Base-by-base conservation (phyloP, 2,329 filamentous ascomycete genomes). In the Neofusicoccum sp. region DNA sequence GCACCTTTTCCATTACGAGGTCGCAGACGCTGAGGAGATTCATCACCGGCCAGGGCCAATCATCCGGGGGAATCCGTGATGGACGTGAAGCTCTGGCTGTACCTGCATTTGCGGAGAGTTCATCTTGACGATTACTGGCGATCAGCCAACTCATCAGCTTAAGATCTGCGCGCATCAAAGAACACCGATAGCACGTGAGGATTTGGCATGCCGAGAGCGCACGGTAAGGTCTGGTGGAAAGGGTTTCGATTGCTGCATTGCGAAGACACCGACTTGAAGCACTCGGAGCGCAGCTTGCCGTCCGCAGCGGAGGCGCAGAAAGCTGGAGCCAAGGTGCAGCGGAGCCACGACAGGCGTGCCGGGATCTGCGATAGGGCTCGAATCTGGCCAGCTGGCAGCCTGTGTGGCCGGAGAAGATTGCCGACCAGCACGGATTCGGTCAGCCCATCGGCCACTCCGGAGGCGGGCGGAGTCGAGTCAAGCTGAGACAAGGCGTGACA, bases 141-240 rank as follows among this genome's bases (percentile, higher is more conserved):
- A 56, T 56, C 51, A 43, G 38, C 51, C 51, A 56, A 28, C 51
- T 56, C 51, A 56, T 41, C 51, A 28, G 8, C 51, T 43, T 38
- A 33, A 28, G 51, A 56, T 56, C 51, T 41, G 51, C 51, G 26
- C 51, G 30, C 36, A 40, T 54, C 34, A 4, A 41, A 34, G 41
- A 4, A 28, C n/a, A 40, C 14, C 14, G 30, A 36, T n/a, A 40
- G 33, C 24, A n/a, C 24, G 33, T 3, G n/a, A n/a, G n/a, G n/a
- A n/a, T n/a, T n/a, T n/a, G n/a, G n/a, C n/a, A n/a, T 28, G 12
- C 2, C 20, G 34, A 26, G 12, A 4, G 3, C 11, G 20, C 33
- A 53, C 33, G 14, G 6, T 9, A 12, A 26, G 12, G 16, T 9
- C 14, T 9, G 47, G 24, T 14, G 11, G 11, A n/a, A 4, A 38